Conservation (phyloP, 2,329 filamentous ascomycete species). For the Aquanectria penicillioides region DNA sequence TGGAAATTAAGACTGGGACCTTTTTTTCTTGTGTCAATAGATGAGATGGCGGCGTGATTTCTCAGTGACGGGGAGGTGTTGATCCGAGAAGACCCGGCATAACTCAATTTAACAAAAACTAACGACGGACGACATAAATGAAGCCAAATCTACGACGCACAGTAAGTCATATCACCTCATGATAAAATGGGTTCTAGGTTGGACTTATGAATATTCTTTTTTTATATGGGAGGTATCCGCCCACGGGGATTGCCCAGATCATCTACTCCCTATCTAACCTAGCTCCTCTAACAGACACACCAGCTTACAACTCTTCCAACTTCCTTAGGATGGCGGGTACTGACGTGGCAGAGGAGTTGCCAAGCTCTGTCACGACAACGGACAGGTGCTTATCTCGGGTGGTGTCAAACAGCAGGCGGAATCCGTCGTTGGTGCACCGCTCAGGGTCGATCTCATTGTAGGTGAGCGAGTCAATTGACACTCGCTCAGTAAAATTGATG, state of each 20-base stretch:
- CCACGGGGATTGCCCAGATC: constrained; percentile 6
- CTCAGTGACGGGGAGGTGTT: background rate
- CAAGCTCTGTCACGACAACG: constrained; percentile 91
- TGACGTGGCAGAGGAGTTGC: constrained; percentile 84
- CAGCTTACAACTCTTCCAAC: constrained; percentile 62
- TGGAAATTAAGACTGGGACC: constrained; percentile 31
- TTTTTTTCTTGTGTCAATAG: constrained; percentile 20
- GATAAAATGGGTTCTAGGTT: constrained; percentile 6
- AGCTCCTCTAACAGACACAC: constrained; percentile 24
- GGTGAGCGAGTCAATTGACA: constrained; percentile 91
- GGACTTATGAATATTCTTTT: constrained; percentile 19
- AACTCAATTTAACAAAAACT: too few relatives aligned
- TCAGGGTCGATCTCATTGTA: constrained; percentile 89
- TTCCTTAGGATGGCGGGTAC: constrained; percentile 74
- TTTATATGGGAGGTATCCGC: background rate
- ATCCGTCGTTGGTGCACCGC: constrained; percentile 67
- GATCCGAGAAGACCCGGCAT: background rate
- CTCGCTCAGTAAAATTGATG: constrained; percentile 89
- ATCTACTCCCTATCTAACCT: constrained; percentile 23
- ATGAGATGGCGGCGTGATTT: background rate
- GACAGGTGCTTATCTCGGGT: constrained; percentile 88
- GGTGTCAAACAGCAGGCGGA: constrained; percentile 86
- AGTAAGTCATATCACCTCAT: too few relatives aligned
- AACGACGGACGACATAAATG: too few relatives aligned
- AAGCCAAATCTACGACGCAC: too few relatives aligned